A percentile compares a stretch with the other conserved stretches of the same genome.
These are phyloP conservation scores for Macrophomina pseudophaseolina DNA, from an alignment of 2,329 filamentous ascomycete genomes.

Conservation along the genomic window DNA sequence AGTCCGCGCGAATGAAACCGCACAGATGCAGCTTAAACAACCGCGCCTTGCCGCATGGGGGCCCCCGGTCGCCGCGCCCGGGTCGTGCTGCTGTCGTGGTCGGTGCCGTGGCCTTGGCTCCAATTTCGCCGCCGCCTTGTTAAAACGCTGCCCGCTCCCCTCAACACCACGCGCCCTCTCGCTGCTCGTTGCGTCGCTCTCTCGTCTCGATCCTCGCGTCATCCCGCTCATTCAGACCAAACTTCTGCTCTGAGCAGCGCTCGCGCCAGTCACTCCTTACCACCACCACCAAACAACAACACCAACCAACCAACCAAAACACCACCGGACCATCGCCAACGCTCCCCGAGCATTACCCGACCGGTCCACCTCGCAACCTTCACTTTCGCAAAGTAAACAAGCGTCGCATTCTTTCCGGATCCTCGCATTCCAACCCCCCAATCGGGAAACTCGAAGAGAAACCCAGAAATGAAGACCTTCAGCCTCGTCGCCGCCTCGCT, in stretches of 20 bases:
- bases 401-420: constrained; percentile 4
- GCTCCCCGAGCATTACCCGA: too few relatives aligned
- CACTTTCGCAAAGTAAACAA: not conserved
- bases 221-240: constrained; percentile 21
- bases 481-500: constrained; percentile 41
- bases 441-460: constrained; percentile 7
- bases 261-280: constrained; percentile 24
- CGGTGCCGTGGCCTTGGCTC: constrained; percentile 13
- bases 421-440: constrained; percentile 1
- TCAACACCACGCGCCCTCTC: constrained; percentile 23
- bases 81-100: constrained; percentile 5
- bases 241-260: constrained; percentile 23
- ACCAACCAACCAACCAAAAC: constrained; percentile 1
- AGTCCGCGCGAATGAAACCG: constrained; percentile 17
- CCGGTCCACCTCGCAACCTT: not conserved
- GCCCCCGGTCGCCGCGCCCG: not conserved
- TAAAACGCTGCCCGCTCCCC: constrained; percentile 12
- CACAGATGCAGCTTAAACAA: constrained; percentile 21
- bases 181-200: constrained; percentile 21
- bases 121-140: constrained; percentile 18
- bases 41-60: not conserved
- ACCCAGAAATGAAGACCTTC: constrained; percentile 37
- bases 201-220: not conserved
- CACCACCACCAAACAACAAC: not conserved
- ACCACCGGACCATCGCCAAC: not conserved